Evolutionary conservation across 441 rosid species (phyloP).

Genomic region (Arabidopsis lyrata): DNA sequence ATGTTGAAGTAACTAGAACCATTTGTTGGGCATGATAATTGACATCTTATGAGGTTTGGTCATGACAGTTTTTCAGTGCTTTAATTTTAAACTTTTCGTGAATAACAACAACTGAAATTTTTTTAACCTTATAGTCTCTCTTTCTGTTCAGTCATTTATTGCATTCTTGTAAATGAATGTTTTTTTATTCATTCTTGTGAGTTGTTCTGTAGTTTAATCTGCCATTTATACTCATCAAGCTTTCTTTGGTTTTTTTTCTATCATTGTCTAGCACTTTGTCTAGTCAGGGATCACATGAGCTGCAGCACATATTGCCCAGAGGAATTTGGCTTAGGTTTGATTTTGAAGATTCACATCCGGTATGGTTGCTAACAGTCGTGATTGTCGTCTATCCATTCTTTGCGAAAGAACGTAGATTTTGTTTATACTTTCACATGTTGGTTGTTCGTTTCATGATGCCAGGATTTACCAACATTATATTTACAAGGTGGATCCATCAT

Average conservation of each 20-base stretch:
- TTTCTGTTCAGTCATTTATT: neutral
- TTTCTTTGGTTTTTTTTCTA: constrained; percentile 13
- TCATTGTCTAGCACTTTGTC: constrained; percentile 57
- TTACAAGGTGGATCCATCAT: constrained; percentile 95
- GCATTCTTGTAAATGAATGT: neutral
- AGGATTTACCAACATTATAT: constrained; percentile 91
- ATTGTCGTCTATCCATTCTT: constrained; percentile 13
- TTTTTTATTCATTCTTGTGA: constrained; percentile 21
- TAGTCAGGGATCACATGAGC: constrained; percentile 56
- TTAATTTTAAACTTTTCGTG: neutral
- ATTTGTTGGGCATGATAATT: constrained; percentile 3
- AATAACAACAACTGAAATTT: neutral
- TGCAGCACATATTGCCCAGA: constrained; percentile 61
- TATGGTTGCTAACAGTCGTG: constrained; percentile 42
- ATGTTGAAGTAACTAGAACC: constrained; percentile 22
- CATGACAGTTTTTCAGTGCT: neutral
- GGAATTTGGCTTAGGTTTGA: constrained; percentile 92
- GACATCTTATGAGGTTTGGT: neutral
- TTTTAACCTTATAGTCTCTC: neutral
- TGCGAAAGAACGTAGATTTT: constrained; percentile 1
- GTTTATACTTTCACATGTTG: constrained; percentile 15
- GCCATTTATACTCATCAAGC: constrained; percentile 21
- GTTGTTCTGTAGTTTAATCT: constrained; percentile 14
- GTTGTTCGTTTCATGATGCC: constrained; percentile 34
- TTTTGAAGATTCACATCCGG: constrained; percentile 92